Conservation (phyloP, 805 yeast genomes). For the Soucietia sequanensis region DNA sequence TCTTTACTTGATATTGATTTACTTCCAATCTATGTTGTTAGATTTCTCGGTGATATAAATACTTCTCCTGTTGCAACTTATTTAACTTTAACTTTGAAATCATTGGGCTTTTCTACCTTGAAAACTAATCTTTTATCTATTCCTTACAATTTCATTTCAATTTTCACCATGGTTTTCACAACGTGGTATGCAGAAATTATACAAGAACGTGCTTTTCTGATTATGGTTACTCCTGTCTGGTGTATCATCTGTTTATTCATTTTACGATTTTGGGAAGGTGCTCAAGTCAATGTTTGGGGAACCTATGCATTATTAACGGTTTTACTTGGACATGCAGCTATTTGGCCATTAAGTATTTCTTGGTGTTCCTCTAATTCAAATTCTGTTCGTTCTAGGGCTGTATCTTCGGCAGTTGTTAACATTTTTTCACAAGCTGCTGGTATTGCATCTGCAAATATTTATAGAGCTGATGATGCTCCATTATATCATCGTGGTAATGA, state of each 20-base stretch:
- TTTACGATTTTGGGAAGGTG: slow-evolving; percentile 40
- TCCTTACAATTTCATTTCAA: slow-evolving; percentile 39
- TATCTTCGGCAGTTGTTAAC: slow-evolving; percentile 64
- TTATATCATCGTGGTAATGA: slow-evolving; percentile 57
- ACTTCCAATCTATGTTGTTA: slow-evolving; percentile 29
- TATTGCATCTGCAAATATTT: slow-evolving; percentile 55
- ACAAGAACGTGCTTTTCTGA: slow-evolving; percentile 17
- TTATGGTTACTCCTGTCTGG: slow-evolving; percentile 15
- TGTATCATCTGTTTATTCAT: slow-evolving; percentile 19
- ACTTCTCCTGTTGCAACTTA: slow-evolving; percentile 27
- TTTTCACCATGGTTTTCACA: slow-evolving; percentile 20
- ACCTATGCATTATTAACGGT: slow-evolving; percentile 39
- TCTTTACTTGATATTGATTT: slow-evolving; percentile 21
- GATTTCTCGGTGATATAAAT: slow-evolving; percentile 34
- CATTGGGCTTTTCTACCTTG: slow-evolving; percentile 53
- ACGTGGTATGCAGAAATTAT: slow-evolving; percentile 23
- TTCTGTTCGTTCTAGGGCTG: slow-evolving; percentile 62
- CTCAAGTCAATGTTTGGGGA: slow-evolving; percentile 40
- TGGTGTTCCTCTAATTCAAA: slow-evolving; percentile 65
- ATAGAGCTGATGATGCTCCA: slow-evolving; percentile 58
- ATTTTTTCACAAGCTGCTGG: slow-evolving; percentile 60
- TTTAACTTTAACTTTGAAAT: slow-evolving; percentile 46
- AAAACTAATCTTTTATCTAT: slow-evolving; percentile 51
- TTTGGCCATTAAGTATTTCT: slow-evolving; percentile 55
- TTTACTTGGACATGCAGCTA: slow-evolving; percentile 44